Percentiles rank a stretch among this genome's conserved stretches.
phyloP scores from a whole-genome alignment of 1,284 basidiomycete genomes.

The Cutaneotrichosporon arboriforme region DNA sequence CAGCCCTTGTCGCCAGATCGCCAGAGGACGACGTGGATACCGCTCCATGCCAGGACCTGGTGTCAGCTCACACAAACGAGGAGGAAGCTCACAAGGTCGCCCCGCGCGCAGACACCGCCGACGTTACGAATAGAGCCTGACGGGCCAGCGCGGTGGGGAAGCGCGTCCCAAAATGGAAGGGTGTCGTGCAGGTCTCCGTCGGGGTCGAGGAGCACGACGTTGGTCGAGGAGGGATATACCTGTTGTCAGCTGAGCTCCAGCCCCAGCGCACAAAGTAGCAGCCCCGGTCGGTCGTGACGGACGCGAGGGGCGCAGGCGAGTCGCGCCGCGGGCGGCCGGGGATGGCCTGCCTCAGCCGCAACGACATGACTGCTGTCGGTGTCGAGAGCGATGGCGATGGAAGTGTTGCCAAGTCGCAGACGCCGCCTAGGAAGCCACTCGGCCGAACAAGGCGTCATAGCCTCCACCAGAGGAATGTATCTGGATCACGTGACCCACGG shows the following conservation, averaged over 20 bases:
- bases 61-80: background rate
- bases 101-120: conserved; percentile 26
- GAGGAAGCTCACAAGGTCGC: conserved; percentile 19
- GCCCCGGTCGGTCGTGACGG: background rate
- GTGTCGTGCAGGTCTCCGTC: conserved; percentile 33
- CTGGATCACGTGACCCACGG: no score
- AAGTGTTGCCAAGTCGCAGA: no score
- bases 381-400: no score
- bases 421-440: no score
- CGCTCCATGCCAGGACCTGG: conserved; percentile 43
- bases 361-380: conserved; percentile 27
- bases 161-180: conserved; percentile 38
- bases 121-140: conserved; percentile 23
- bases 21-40: conserved; percentile 39
- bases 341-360: conserved; percentile 40
- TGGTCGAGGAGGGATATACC: conserved; percentile 36
- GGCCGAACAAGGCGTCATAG: no score
- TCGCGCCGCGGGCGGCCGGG: conserved; percentile 30
- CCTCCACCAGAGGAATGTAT: no score
- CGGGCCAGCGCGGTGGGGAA: conserved; percentile 34
- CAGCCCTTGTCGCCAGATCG: conserved; percentile 15
- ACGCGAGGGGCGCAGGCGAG: conserved; percentile 3
- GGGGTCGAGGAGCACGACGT: conserved; percentile 32
- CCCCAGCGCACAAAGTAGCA: conserved; percentile 12
- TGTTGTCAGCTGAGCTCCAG: conserved; percentile 9